phyloP scores from a whole-genome alignment of 2,329 filamentous ascomycete genomes.

The Tricladium varicosporioides region DNA sequence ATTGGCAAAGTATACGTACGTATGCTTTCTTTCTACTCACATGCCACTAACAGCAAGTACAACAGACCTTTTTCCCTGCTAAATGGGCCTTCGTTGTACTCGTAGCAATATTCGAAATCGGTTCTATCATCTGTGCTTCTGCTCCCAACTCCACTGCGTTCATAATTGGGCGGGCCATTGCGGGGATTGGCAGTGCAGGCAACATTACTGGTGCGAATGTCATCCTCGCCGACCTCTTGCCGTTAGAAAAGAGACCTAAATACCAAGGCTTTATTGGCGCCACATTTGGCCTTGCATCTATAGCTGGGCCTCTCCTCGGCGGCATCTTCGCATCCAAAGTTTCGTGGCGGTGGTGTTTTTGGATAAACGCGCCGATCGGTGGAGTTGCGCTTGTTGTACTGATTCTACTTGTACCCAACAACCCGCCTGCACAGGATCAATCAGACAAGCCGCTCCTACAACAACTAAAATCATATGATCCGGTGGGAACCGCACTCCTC shows the following conservation, averaged over 20 bases:
- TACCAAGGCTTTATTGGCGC: slow-evolving; percentile 24
- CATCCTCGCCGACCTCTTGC: slow-evolving; percentile 5
- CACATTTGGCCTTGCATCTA: slow-evolving; percentile 21
- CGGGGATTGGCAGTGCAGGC: slow-evolving; percentile 22
- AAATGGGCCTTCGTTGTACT: slow-evolving; percentile 23
- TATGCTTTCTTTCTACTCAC: no score
- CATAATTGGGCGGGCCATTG: slow-evolving; percentile 27
- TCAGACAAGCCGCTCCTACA: neutral
- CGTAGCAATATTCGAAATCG: slow-evolving; percentile 27
- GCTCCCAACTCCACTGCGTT: slow-evolving; percentile 24
- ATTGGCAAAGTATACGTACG: slow-evolving; percentile 23
- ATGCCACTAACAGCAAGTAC: no score
- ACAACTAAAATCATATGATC: slow-evolving; percentile 43
- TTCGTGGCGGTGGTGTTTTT: slow-evolving; percentile 35
- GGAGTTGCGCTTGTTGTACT: slow-evolving; percentile 5
- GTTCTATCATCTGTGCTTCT: slow-evolving; percentile 20
- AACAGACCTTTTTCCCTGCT: slow-evolving; percentile 17
- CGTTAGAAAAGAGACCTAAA: neutral
- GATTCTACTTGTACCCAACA: slow-evolving; percentile 4
- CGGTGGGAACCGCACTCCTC: slow-evolving; percentile 40
- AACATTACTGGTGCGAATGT: slow-evolving; percentile 18
- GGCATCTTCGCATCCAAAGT: slow-evolving; percentile 36
- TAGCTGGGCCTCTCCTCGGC: slow-evolving; percentile 32
- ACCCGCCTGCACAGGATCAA: neutral
- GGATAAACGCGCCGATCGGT: slow-evolving; percentile 35